Conservation (phyloP, 441 rosid species). For the Biscutella laevigata region DNA sequence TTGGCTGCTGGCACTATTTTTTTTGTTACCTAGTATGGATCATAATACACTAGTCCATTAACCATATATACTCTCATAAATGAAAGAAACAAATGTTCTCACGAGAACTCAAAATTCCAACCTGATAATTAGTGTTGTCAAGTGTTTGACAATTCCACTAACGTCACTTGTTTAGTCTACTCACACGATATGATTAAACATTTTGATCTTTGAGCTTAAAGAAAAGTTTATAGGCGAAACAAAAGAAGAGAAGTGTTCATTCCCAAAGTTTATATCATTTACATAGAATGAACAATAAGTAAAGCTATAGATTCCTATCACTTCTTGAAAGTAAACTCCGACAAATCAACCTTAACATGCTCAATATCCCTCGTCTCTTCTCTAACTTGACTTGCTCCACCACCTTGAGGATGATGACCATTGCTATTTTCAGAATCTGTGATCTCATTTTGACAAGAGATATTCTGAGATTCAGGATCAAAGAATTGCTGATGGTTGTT, state of each 20-base stretch:
- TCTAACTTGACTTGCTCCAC: constrained; percentile 15
- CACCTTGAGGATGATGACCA: constrained; percentile 27
- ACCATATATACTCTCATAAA: too few relatives aligned
- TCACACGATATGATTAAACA: neutral
- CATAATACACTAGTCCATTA: too few relatives aligned
- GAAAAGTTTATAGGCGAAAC: neutral
- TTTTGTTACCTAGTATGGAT: too few relatives aligned
- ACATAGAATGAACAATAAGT: constrained; percentile 22
- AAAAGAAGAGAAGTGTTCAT: neutral
- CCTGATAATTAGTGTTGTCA: too few relatives aligned
- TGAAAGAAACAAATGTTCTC: too few relatives aligned
- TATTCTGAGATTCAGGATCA: constrained; percentile 21
- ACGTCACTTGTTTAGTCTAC: too few relatives aligned
- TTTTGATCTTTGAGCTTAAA: neutral
- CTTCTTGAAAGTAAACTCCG: constrained; percentile 42
- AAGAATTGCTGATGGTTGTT: constrained; percentile 25
- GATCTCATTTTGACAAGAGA: constrained; percentile 25
- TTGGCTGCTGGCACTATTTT: too few relatives aligned
- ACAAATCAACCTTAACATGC: constrained; percentile 27
- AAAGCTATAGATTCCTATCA: constrained; percentile 13
- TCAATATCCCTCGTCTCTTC: constrained; percentile 15
- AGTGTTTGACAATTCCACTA: too few relatives aligned
- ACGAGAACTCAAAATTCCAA: too few relatives aligned
- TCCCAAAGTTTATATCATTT: constrained; percentile 7
- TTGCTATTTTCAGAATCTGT: constrained; percentile 28